Conservation (phyloP, 768 basidiomycete genomes). For the Pleurotus salmoneostramineus region DNA sequence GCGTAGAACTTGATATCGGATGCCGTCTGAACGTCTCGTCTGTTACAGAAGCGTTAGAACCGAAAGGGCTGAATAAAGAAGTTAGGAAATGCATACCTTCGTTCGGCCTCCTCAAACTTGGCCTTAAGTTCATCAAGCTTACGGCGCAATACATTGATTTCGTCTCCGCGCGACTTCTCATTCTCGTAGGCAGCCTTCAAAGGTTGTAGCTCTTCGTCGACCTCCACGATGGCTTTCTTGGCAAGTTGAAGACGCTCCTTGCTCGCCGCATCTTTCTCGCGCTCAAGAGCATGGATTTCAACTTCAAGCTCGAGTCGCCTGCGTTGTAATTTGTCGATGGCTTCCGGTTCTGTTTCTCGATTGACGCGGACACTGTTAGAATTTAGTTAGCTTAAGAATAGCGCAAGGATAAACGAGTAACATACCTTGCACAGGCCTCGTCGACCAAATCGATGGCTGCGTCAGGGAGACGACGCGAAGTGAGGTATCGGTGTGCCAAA, state of each 20-base stretch:
- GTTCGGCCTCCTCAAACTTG: constrained; percentile 91
- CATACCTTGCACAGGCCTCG: constrained; percentile 85
- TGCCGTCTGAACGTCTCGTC: constrained; percentile 70
- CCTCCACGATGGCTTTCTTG: constrained; percentile 73
- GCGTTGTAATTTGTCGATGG: constrained; percentile 87
- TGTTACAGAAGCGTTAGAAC: constrained; percentile 15
- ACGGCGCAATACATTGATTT: constrained; percentile 69
- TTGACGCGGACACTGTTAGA: constrained; percentile 73
- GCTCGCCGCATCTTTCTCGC: constrained; percentile 87
- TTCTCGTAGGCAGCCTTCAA: constrained; percentile 84
- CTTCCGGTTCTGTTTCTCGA: constrained; percentile 92
- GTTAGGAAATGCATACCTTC: constrained; percentile 47
- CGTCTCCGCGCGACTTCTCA: constrained; percentile 78
- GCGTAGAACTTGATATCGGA: too few species aligned
- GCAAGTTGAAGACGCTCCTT: constrained; percentile 76
- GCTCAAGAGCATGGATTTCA: constrained; percentile 90
- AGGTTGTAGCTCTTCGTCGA: constrained; percentile 82
- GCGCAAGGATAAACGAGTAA: constrained; percentile 2
- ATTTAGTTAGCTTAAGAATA: constrained; percentile 1
- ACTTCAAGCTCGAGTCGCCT: constrained; percentile 88
- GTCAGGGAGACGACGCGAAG: constrained; percentile 74
- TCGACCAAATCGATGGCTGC: constrained; percentile 91
- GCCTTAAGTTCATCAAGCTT: constrained; percentile 89
- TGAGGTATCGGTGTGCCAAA: constrained; percentile 91
- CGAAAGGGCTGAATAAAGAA: not conserved